Conservation (phyloP, 2,329 filamentous ascomycete species). For the Colletotrichum graminicola region DNA sequence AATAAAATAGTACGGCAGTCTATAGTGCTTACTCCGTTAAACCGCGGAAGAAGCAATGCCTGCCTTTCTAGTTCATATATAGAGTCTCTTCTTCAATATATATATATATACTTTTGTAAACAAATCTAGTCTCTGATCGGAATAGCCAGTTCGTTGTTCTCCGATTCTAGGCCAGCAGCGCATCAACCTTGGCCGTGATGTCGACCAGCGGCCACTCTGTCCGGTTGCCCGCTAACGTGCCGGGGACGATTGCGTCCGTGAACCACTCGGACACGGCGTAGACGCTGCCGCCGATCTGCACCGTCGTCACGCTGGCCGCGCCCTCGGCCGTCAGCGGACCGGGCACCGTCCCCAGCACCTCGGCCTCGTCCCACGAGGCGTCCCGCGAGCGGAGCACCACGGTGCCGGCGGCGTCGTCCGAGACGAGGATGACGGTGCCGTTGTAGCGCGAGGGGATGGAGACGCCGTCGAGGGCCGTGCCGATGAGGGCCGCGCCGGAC, state of each 20-base stretch:
- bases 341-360: conserved; percentile 51
- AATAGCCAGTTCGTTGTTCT: background rate
- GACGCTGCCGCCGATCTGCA: conserved; percentile 38
- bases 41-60: too few relatives aligned
- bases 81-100: too few relatives aligned
- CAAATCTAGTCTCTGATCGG: too few relatives aligned
- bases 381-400: conserved; percentile 54
- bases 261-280: conserved; percentile 37
- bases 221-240: conserved; percentile 37
- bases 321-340: conserved; percentile 37
- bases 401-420: conserved; percentile 50
- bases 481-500: conserved; percentile 11
- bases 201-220: conserved; percentile 34
- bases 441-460: conserved; percentile 51
- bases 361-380: conserved; percentile 51
- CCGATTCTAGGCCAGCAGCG: background rate
- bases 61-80: too few relatives aligned
- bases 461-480: conserved; percentile 46
- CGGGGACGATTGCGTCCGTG: conserved; percentile 19
- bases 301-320: conserved; percentile 18
- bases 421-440: conserved; percentile 51
- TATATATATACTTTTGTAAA: too few relatives aligned
- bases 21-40: too few relatives aligned
- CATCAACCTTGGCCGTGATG: conserved; percentile 30
- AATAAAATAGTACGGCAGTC: too few relatives aligned